Conservation (phyloP, 257 asterid genomes). For the Nicotiana tabacum region DNA sequence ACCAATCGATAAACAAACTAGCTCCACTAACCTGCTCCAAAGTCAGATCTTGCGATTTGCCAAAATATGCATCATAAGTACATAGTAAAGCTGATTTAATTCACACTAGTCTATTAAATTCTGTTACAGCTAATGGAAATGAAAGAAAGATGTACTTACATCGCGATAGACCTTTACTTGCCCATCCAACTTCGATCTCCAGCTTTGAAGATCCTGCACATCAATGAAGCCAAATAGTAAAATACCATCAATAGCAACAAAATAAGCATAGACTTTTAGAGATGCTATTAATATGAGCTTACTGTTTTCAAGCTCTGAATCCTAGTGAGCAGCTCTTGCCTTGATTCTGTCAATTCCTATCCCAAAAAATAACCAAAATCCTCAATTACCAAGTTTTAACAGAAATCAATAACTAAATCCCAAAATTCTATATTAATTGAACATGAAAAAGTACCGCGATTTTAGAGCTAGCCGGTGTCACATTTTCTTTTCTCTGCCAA, state of each 20-base stretch:
- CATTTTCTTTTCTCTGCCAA: slow-evolving; percentile 59
- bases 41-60: not conserved
- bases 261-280: not conserved
- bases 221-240: slow-evolving; percentile 1
- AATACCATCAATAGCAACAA: not conserved
- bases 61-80: not conserved
- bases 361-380: not conserved
- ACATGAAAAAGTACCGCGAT: slow-evolving; percentile 45
- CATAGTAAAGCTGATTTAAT: not conserved
- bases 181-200: slow-evolving; percentile 81
- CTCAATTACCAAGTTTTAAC: not conserved
- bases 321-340: slow-evolving; percentile 71
- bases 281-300: not conserved
- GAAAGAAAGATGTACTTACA: slow-evolving; percentile 36
- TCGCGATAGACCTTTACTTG: slow-evolving; percentile 78
- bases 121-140: not conserved
- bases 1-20: not conserved
- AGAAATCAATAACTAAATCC: not conserved
- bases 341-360: slow-evolving; percentile 78
- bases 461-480: slow-evolving; percentile 54
- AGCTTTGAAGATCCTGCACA: slow-evolving; percentile 71
- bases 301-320: slow-evolving; percentile 86
- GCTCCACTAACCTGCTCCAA: not conserved
- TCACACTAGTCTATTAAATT: not conserved
- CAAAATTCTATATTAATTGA: not conserved